phyloP scores from a whole-genome alignment of 495 filamentous ascomycete genomes.

The Neurospora sp. region DNA sequence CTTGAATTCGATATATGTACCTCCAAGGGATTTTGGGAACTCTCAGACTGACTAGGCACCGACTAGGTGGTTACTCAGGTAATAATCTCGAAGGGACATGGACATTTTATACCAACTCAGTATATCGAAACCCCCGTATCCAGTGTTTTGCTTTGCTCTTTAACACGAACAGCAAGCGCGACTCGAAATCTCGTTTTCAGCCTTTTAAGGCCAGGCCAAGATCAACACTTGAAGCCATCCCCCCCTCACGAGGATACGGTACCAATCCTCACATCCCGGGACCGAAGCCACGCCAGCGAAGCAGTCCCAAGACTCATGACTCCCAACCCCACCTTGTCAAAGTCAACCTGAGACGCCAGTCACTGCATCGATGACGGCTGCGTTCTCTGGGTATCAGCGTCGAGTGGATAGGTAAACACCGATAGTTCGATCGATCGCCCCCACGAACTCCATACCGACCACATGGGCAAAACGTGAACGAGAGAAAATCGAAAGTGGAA shows the following conservation, averaged over 20 bases:
- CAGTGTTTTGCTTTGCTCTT: no score
- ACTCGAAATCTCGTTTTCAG: neutral
- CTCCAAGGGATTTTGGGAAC: no score
- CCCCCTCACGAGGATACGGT: neutral
- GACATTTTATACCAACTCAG: no score
- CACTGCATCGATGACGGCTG: neutral
- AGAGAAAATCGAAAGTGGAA: neutral
- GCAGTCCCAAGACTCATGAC: neutral
- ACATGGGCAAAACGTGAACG: neutral
- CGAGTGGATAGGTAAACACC: neutral
- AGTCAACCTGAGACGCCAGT: neutral
- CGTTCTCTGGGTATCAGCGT: neutral
- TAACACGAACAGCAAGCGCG: no score
- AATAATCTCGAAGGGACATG: no score
- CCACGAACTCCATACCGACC: neutral
- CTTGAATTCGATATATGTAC: no score
- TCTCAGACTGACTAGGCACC: no score
- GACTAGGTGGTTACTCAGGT: no score
- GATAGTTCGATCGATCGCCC: neutral
- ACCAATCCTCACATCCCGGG: neutral
- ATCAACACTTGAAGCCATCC: neutral
- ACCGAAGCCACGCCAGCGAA: neutral
- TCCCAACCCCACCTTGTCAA: neutral
- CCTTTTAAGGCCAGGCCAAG: neutral
- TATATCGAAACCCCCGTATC: no score